Evolutionary conservation across 768 basidiomycete genomes (phyloP), one percentile per base, ranked within the genome.

Genomic region (Coprinopsis sp.): DNA sequence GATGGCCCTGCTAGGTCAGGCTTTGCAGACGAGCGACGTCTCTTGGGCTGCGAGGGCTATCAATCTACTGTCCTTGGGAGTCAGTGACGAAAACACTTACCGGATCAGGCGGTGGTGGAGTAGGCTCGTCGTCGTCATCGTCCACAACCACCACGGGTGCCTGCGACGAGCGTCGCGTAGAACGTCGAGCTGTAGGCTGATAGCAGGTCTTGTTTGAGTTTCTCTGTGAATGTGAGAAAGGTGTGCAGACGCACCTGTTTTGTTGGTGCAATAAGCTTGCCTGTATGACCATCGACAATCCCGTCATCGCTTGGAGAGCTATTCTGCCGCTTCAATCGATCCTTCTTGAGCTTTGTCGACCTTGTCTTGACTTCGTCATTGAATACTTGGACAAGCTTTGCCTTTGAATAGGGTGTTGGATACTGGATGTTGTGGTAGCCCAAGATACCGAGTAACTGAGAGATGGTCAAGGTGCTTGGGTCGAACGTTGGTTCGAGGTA

Each of bases 401-500:
- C 68, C 59, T 92, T 92, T 34, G 82, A 83, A 62, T 86, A 82
- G 2, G 83, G 83, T 6, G 79, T 74, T 6, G 87, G 84, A 64
- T 82, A 88, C 34, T 71, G 74, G 59, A 91, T 68, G 53, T 84
- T 82, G 64, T 92, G 90, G 58, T 80, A 84, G 33, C 79, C 78
- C 46, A 92, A 72, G 25, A 92, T 69, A 36, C 87, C 89, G 10
- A 87, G 74, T 4, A 92, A 71, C 58, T 91, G 87, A n/a, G 87
- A 76, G 22, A 91, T 79, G 1, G 89, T 92, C 44, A 92, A 76
- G 2, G 76, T 65, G 1, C 74, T 51, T 14, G 91, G 81, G 54
- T 92, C 82, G 46, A 91, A 92, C 58, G 84, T 80, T 8, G 79
- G 76, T 50, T 87, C 74, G 50, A 92, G 80, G 64, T 92, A 92